phyloP scores from a whole-genome alignment of 257 asterid genomes.

The Plectranthus barbatus region DNA sequence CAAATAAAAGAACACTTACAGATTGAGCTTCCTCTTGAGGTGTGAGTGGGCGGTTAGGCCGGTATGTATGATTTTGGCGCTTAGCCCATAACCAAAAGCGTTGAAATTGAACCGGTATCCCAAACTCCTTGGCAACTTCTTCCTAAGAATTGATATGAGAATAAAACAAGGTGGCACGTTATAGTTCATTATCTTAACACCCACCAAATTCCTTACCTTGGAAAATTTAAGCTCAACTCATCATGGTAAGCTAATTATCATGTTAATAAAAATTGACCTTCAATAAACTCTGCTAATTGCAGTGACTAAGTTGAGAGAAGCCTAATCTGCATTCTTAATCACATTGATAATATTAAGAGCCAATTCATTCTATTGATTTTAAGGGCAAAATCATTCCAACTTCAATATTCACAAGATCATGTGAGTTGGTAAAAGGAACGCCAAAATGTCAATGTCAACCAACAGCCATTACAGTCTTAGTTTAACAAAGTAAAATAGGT shows the following conservation, averaged over 20 bases:
- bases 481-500: too few species aligned
- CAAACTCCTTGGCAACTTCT: slow-evolving; percentile 80
- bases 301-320: background rate
- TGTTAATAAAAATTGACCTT: background rate
- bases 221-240: background rate
- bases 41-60: slow-evolving; percentile 77
- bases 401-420: background rate
- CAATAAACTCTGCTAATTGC: background rate
- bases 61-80: slow-evolving; percentile 81
- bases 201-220: background rate
- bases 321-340: background rate
- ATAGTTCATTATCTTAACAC: slow-evolving; percentile 1
- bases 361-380: background rate
- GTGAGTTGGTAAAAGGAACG: background rate
- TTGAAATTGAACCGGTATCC: slow-evolving; percentile 69
- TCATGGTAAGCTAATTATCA: background rate
- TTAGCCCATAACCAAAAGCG: slow-evolving; percentile 94
- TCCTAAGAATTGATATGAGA: slow-evolving; percentile 38
- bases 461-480: background rate
- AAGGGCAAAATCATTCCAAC: background rate
- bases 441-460: slow-evolving; percentile 7
- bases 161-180: slow-evolving; percentile 7
- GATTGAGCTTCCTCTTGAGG: slow-evolving; percentile 70
- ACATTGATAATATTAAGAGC: background rate
- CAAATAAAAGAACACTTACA: slow-evolving; percentile 32